Base-by-base conservation (phyloP, 345 rosid species). In the Passiflora organensis region DNA sequence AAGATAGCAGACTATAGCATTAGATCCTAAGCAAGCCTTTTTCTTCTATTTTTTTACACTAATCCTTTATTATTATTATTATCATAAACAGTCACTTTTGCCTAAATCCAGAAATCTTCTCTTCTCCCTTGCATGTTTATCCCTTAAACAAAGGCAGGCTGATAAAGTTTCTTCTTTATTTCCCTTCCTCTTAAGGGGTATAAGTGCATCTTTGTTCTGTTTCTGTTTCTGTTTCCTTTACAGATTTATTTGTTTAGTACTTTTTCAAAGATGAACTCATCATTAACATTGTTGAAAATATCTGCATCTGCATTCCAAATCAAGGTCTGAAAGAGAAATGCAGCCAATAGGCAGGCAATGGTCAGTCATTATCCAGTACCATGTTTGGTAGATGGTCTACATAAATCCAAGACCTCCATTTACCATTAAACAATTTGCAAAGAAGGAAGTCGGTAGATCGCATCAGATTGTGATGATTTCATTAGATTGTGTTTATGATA, bases 381-480 rank as follows among this genome's bases (percentile, higher is more conserved):
- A 47, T 63, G 49, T 45, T 47, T 46, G 47, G 34, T 63, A 45
- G 12, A 5, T 1, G 28, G 38, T 53, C 34, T 32, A 21, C 23
- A 34, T 44, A 13, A 45, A 45, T 45, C 12, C 12, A 37, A 39
- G 53, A 45, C 45, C 49, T 48, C 12, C n/a, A n/a, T n/a, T 13
- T 60, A 20, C 21, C 13, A 51, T 53, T 43, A 48, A 63, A 46
- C 25, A 59, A 53, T 46, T 37, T 43, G 32, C 43, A 43, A 43
- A n/a, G 46, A 48, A 45, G 4, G 34, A 56, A 73, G 86, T 79
- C 83, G 87, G 84, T 75, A 64, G 81, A 84, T 84, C 74, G 79
- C 87, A 73, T 81, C 69, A 69, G 73, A 84, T 71, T 75, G 68
- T 64, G 55, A 84, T 79, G 79, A 79, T 79, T 79, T 73, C 61